Conservation (phyloP, 148 eudicot genomes). For the Agrostemma githago region DNA sequence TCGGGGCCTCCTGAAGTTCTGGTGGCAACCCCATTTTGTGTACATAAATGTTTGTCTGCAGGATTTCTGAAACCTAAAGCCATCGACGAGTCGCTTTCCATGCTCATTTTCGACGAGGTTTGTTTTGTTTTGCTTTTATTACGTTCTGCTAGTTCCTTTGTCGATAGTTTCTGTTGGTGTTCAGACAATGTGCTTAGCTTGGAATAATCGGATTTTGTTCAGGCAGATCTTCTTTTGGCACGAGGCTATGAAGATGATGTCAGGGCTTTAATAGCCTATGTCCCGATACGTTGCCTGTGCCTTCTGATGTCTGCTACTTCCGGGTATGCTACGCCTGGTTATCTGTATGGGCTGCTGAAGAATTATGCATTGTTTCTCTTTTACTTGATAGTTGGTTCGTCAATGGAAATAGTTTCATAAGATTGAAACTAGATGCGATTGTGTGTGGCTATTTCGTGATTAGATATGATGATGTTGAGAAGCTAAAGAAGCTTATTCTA, state of each 20-base stretch:
- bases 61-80: constrained; percentile 55
- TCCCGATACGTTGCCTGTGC: constrained; percentile 82
- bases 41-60: constrained; percentile 56
- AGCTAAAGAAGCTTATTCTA: constrained; percentile 72
- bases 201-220: constrained; percentile 23
- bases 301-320: constrained; percentile 98
- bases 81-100: constrained; percentile 74
- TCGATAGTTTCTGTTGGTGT: not conserved
- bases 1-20: constrained; percentile 80
- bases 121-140: constrained; percentile 18
- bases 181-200: not conserved
- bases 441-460: constrained; percentile 2
- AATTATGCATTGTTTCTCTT: not conserved
- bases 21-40: constrained; percentile 80
- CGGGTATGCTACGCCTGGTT: constrained; percentile 42
- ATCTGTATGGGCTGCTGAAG: not conserved
- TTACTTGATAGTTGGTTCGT: not conserved
- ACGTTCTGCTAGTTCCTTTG: not conserved
- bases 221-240: constrained; percentile 95
- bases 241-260: constrained; percentile 89
- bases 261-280: constrained; percentile 62
- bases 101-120: constrained; percentile 90
- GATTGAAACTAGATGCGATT: not conserved
- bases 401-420: not conserved
- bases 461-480: constrained; percentile 74